These are phyloP conservation scores for Pythium apleroticum DNA, from an alignment of 352 stramenopile species.

Conservation along the genomic window DNA sequence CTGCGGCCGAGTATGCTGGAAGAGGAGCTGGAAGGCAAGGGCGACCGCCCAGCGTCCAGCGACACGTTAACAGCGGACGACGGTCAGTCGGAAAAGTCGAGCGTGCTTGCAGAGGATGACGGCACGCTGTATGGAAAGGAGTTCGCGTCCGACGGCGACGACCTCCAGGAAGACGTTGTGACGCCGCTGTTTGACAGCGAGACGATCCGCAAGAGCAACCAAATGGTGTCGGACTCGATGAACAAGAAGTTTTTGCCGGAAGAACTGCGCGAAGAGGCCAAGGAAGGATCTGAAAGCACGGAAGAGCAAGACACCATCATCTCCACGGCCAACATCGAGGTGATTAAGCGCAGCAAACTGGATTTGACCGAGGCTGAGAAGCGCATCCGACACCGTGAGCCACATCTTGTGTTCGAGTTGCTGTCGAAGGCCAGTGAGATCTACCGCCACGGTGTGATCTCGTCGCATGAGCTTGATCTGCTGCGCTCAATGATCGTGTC, in stretches of 20 bases:
- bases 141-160: conserved; percentile 51
- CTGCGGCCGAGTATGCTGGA: conserved; percentile 33
- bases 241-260: conserved; percentile 77
- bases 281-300: neutral
- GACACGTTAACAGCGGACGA: conserved; percentile 24
- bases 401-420: conserved; percentile 79
- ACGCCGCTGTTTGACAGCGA: conserved; percentile 53
- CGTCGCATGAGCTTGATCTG: conserved; percentile 71
- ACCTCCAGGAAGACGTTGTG: conserved; percentile 56
- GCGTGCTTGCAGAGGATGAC: conserved; percentile 69
- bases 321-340: conserved; percentile 72
- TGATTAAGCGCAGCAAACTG: conserved; percentile 82
- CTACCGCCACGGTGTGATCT: conserved; percentile 80
- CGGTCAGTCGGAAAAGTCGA: conserved; percentile 63
- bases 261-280: conserved; percentile 38
- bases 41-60: conserved; percentile 5
- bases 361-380: conserved; percentile 80
- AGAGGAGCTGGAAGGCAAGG: conserved; percentile 52
- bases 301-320: conserved; percentile 37
- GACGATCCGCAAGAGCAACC: conserved; percentile 59
- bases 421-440: conserved; percentile 83
- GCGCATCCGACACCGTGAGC: conserved; percentile 79
- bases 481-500: conserved; percentile 77
- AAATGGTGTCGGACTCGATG: conserved; percentile 82
- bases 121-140: conserved; percentile 83